phyloP scores from a whole-genome alignment of 805 yeast species.

The Monosporozyma servazzii region DNA sequence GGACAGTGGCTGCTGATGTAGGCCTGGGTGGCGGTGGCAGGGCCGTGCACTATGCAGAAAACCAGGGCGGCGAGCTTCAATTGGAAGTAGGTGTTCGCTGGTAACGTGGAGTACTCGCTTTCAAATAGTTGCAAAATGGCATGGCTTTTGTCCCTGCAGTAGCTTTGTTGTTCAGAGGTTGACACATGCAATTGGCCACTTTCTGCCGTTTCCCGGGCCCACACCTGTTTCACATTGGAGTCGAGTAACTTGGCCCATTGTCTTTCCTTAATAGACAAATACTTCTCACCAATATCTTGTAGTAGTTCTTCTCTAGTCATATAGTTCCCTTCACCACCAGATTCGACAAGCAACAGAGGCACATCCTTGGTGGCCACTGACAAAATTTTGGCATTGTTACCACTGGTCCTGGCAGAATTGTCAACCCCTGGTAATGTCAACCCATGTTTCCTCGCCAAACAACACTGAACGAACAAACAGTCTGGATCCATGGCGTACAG shows the following conservation, averaged over 20 bases:
- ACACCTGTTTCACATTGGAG: neutral
- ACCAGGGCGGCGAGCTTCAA: neutral
- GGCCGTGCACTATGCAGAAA: neutral
- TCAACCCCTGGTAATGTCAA: neutral
- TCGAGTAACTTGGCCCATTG: neutral
- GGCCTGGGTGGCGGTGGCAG: neutral
- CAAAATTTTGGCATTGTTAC: neutral
- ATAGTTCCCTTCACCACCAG: neutral
- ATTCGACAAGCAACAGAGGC: neutral
- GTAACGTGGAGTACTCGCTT: neutral
- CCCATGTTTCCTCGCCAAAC: slow-evolving; percentile 9
- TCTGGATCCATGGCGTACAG: slow-evolving; percentile 50
- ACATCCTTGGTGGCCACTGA: neutral
- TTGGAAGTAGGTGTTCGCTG: neutral
- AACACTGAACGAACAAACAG: slow-evolving; percentile 39
- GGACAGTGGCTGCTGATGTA: neutral
- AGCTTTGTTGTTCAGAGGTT: too few species aligned
- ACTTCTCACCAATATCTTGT: neutral
- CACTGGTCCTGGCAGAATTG: neutral
- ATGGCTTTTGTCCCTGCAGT: neutral
- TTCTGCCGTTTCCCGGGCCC: neutral
- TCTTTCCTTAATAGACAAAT: neutral
- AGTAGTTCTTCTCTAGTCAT: neutral
- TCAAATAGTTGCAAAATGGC: neutral
- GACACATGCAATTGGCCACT: neutral